Evolutionary conservation across 805 yeast species (phyloP), one percentile per base, ranked within the genome.

Genomic region (Yarrowia osloensis): DNA sequence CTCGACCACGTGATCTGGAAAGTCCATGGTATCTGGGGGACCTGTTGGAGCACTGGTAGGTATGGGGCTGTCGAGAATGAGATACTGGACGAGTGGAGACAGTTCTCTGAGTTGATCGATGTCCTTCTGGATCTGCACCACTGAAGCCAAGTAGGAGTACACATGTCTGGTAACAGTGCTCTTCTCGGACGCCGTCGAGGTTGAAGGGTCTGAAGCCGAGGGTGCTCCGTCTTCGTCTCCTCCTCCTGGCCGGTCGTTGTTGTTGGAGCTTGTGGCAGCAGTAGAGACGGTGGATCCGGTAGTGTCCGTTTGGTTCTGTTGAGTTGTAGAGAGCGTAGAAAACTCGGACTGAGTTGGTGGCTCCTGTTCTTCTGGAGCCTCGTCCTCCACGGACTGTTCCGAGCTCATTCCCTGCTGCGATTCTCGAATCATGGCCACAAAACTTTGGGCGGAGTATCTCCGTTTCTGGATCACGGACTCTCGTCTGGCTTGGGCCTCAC

Each of bases 391-490:
- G 0, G 57, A 2, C 39, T 50, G 57, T 21, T 50, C 57, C 3
- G 22, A 8, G 19, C 44, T 22, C 31, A n/a, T 8, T 7, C 26
- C 57, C 19, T 50, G 39, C 9, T 50, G 57, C 4, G 57, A 12
- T n/a, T 50, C 62, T 54, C 47, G 47, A 19, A 57, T n/a, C 44
- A 40, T 57, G 37, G 49, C 35, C 12, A 37, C 63, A 57, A 57
- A 57, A 37, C 49, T 57, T 28, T 57, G 63, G 49, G 63, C 63
- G 6, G 63, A 57, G 39, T 22, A 57, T 24, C 49, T 21, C 2
- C 63, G 35, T 28, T 40, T 57, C 49, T 40, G 63, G 21, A 57
- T 57, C 15, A 57, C 63, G 13, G 37, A 22, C 19, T 57, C 63
- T 12, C 63, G 22, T 28, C 63, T 39, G 4, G 47, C 42, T 15